Evolutionary conservation across 2,329 filamentous ascomycete species (phyloP).

Genomic region (Phyllosticta citrichinensis): DNA sequence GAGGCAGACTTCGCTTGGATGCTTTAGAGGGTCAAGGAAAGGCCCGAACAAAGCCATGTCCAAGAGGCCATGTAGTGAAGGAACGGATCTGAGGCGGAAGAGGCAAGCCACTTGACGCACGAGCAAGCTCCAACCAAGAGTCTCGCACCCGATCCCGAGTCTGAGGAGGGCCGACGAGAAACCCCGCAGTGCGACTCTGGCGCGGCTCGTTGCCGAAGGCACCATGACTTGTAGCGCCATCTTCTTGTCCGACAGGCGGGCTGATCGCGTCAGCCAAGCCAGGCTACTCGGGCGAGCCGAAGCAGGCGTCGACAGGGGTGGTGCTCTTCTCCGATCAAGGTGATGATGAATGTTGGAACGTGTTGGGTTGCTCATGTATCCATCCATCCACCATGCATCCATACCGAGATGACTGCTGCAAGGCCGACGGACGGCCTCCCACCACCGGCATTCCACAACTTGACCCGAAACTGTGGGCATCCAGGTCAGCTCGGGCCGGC

Average conservation of each 20-base stretch:
- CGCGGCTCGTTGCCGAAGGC: not conserved
- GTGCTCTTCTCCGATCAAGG: not conserved
- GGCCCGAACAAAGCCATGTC: not conserved
- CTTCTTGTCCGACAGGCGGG: not conserved
- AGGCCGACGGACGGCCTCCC: too few relatives aligned
- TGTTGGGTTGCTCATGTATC: too few relatives aligned
- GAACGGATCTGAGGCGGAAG: not conserved
- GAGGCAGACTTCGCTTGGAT: not conserved
- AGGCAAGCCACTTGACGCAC: not conserved
- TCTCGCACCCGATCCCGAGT: not conserved
- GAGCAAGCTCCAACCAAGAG: not conserved
- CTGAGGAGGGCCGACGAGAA: not conserved
- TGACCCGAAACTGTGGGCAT: slow-evolving; percentile 2
- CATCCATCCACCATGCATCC: too few relatives aligned
- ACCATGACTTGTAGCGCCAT: not conserved
- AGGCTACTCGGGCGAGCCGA: not conserved
- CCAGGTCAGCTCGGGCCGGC: slow-evolving; percentile 4
- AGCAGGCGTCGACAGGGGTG: slow-evolving; percentile 2
- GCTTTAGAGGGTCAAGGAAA: not conserved
- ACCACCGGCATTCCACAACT: not conserved
- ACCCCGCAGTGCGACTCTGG: not conserved
- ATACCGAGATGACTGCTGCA: too few relatives aligned
- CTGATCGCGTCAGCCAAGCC: slow-evolving; percentile 6
- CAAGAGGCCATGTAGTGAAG: not conserved
- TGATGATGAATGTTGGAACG: too few relatives aligned